These are phyloP conservation scores for Solanum arcanum DNA, from an alignment of 257 asterid species.

Conservation along the genomic window DNA sequence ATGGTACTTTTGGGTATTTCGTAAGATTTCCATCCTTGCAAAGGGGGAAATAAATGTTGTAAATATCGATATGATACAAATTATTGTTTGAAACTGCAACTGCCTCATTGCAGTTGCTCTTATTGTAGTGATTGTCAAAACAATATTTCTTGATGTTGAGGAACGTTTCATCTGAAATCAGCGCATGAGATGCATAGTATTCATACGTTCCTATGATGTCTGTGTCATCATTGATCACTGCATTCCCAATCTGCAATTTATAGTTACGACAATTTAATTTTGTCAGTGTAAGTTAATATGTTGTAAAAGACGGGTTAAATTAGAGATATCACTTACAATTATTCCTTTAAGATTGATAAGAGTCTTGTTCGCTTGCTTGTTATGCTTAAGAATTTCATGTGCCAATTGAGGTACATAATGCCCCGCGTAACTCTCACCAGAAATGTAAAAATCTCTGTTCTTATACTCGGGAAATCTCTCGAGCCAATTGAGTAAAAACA, in stretches of 20 bases:
- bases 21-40: neutral
- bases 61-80: neutral
- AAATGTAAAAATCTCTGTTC: slow-evolving; percentile 20
- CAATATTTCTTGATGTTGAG: neutral
- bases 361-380: slow-evolving; percentile 4
- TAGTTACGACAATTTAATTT: neutral
- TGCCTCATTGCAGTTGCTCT: neutral
- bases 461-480: slow-evolving; percentile 34
- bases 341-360: slow-evolving; percentile 29
- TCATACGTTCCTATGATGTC: neutral
- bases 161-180: slow-evolving; percentile 11
- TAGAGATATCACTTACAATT: slow-evolving; percentile 12
- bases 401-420: slow-evolving; percentile 41
- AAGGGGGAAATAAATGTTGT: neutral
- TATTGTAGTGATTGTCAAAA: neutral
- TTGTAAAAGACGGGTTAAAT: neutral
- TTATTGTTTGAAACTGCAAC: neutral
- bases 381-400: slow-evolving; percentile 8
- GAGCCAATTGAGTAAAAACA: slow-evolving; percentile 32
- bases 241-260: slow-evolving; percentile 11
- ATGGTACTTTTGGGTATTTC: neutral
- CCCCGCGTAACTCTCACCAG: slow-evolving; percentile 39
- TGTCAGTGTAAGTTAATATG: neutral
- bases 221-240: neutral
- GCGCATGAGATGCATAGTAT: neutral